These are phyloP conservation scores for Acacia concinna DNA, from an alignment of 331 rosid genomes.

Conservation along the genomic window DNA sequence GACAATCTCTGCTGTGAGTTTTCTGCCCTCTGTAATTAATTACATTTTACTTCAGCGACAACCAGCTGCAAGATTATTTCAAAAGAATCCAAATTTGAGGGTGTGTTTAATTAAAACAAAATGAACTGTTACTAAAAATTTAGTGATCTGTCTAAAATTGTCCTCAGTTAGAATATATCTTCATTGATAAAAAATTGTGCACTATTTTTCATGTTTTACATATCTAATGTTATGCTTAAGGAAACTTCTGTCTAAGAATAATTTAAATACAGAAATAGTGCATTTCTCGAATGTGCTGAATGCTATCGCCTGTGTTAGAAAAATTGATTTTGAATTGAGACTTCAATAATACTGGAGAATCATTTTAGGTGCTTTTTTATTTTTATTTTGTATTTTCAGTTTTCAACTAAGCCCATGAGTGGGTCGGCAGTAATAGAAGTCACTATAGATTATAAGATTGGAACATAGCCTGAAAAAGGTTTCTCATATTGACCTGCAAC, in stretches of 20 bases:
- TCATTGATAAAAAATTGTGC: neutral
- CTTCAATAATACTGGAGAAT: neutral
- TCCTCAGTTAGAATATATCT: neutral
- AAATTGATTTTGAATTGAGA: neutral
- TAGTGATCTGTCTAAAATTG: neutral
- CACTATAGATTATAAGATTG: neutral
- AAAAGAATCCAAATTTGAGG: neutral
- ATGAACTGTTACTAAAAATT: neutral
- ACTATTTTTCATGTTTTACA: neutral
- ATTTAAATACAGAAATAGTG: neutral
- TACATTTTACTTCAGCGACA: neutral
- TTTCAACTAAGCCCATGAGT: neutral
- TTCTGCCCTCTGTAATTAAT: neutral
- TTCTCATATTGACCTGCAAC: slow-evolving; percentile 20
- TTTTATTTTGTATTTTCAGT: neutral
- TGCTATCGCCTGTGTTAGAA: neutral
- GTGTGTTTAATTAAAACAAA: neutral
- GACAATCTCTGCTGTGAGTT: slow-evolving; percentile 57
- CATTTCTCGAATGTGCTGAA: neutral
- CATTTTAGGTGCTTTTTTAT: neutral
- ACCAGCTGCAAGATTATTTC: neutral
- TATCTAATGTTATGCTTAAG: neutral
- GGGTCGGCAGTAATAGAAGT: slow-evolving; percentile 1
- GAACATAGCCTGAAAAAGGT: neutral
- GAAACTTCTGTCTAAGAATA: neutral